Conservation (phyloP, 208 protist genomes). For the Porcisia hertigi region DNA sequence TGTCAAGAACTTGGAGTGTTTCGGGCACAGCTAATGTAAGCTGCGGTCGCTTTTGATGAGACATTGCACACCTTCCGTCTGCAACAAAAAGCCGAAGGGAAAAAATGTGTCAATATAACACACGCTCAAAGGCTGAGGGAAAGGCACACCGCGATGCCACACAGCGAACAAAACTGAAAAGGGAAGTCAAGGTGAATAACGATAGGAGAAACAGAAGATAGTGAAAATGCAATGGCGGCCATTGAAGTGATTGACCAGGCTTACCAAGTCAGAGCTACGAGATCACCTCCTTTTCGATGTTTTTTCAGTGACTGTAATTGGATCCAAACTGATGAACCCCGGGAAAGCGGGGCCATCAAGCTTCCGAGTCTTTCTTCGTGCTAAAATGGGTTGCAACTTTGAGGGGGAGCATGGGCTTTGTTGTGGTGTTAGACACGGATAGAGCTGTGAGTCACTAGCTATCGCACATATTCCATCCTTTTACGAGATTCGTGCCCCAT, state of each 20-base stretch:
- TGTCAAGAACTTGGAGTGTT: slow-evolving; percentile 80
- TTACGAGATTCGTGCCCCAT: slow-evolving; percentile 8
- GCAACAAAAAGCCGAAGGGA: neutral
- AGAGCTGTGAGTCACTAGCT: neutral
- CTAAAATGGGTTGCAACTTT: neutral
- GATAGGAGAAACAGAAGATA: neutral
- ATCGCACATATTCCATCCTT: neutral
- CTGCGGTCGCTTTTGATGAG: slow-evolving; percentile 55
- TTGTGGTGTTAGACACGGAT: neutral
- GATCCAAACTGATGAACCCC: neutral
- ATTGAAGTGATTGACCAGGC: neutral
- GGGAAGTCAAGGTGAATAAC: neutral
- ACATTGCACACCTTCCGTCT: slow-evolving; percentile 33
- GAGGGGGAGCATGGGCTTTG: neutral
- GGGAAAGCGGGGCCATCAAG: neutral
- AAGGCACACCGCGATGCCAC: slow-evolving; percentile 1
- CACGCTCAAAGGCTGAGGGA: neutral
- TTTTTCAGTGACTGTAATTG: neutral
- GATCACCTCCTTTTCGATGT: neutral
- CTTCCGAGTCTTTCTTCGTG: neutral
- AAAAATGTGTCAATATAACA: neutral
- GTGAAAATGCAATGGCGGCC: neutral
- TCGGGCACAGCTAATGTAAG: slow-evolving; percentile 52
- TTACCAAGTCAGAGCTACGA: neutral
- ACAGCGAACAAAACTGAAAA: neutral